Evolutionary conservation across 169 alveolate species (phyloP).

Genomic region (Perkinsus chesapeaki): DNA sequence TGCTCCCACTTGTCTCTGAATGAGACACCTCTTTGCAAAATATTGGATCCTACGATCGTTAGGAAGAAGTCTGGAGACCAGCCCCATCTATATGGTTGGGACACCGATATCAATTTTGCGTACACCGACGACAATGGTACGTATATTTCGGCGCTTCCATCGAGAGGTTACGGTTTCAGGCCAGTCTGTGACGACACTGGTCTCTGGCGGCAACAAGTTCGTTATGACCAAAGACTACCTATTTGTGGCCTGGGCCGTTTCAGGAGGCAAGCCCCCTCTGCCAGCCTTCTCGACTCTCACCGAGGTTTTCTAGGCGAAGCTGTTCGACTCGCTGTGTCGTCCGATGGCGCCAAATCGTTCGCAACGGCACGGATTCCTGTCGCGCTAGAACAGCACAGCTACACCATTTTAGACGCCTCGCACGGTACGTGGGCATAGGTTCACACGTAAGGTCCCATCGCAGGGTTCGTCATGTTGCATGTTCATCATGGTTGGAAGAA

Average conservation of each 20-base stretch:
- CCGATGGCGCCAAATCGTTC: slow-evolving; percentile 61
- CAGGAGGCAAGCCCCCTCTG: slow-evolving; percentile 36
- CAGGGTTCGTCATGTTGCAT: slow-evolving; percentile 66
- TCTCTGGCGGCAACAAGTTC: slow-evolving; percentile 81
- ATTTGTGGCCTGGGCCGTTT: slow-evolving; percentile 74
- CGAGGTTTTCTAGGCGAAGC: slow-evolving; percentile 30
- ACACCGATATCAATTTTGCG: slow-evolving; percentile 67
- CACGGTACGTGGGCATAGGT: slow-evolving; percentile 53
- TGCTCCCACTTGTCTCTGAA: too few relatives aligned
- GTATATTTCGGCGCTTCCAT: too few relatives aligned
- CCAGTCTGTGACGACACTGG: slow-evolving; percentile 44
- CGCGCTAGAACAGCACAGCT: slow-evolving; percentile 71
- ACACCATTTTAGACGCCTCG: slow-evolving; percentile 83
- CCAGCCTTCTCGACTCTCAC: neutral
- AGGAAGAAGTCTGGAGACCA: slow-evolving; percentile 68
- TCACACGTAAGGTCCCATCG: neutral
- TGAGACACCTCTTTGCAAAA: slow-evolving; percentile 41
- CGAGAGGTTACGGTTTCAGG: too few relatives aligned
- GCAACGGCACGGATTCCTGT: slow-evolving; percentile 72
- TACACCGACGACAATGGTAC: slow-evolving; percentile 82
- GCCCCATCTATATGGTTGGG: slow-evolving; percentile 83
- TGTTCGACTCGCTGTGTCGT: slow-evolving; percentile 71
- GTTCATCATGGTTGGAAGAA: slow-evolving; percentile 76
- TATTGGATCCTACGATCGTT: slow-evolving; percentile 46
- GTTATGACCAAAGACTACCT: slow-evolving; percentile 72